These are phyloP conservation scores for Agrocybe chaxingu DNA, from an alignment of 768 basidiomycete genomes.

Conservation along the genomic window DNA sequence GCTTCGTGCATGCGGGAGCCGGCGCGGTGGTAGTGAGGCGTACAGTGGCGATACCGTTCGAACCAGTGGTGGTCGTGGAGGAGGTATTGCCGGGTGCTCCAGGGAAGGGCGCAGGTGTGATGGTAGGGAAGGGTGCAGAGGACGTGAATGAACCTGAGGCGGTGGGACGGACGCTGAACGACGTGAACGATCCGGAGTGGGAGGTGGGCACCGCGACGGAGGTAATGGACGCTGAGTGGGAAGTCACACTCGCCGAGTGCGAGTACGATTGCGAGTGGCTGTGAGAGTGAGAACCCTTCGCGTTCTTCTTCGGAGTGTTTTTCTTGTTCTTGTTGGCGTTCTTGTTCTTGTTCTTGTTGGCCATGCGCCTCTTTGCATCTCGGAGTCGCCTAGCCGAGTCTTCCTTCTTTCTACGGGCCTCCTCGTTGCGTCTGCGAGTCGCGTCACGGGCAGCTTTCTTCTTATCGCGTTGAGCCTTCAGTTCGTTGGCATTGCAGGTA, in stretches of 20 bases:
- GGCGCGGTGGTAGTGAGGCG: conserved; percentile 18
- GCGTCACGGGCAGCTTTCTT: neutral
- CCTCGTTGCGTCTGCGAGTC: neutral
- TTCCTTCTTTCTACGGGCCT: neutral
- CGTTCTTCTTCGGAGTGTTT: too few relatives aligned
- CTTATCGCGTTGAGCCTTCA: conserved; percentile 9
- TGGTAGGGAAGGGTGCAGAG: conserved; percentile 5
- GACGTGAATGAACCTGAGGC: neutral
- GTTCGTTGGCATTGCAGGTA: conserved; percentile 16
- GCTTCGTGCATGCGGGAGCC: conserved; percentile 19
- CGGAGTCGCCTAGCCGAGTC: neutral
- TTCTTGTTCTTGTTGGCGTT: too few relatives aligned
- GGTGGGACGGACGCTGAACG: conserved; percentile 3
- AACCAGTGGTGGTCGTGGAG: conserved; percentile 15
- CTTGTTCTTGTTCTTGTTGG: too few relatives aligned
- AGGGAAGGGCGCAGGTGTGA: conserved; percentile 13
- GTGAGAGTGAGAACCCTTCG: too few relatives aligned
- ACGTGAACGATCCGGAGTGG: conserved; percentile 9
- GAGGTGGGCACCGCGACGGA: conserved; percentile 8
- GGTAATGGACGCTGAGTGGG: neutral
- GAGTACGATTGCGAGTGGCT: too few relatives aligned
- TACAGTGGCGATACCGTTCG: conserved; percentile 21
- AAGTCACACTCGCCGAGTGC: too few relatives aligned
- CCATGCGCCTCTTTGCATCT: too few relatives aligned
- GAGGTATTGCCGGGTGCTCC: conserved; percentile 8